A percentile compares a stretch with the other conserved stretches of the same genome.
Evolutionary conservation across 2,329 filamentous ascomycete genomes (phyloP).

Genomic region (Exserohilum rostratum): DNA sequence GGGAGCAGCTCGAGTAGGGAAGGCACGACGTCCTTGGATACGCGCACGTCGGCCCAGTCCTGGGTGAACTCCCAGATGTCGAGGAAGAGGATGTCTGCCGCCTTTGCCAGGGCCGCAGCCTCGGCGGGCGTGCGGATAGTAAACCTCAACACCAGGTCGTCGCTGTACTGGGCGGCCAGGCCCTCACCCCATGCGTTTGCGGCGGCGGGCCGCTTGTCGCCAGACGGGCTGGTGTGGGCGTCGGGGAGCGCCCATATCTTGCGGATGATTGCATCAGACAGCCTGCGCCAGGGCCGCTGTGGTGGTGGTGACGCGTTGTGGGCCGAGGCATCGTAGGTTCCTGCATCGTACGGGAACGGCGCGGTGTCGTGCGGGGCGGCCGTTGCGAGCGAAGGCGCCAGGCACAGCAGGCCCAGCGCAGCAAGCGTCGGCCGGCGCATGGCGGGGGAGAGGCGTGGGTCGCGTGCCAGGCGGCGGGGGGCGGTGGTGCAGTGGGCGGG

Average conservation of each 20-base stretch:
- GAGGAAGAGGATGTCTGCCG: slow-evolving; percentile 75
- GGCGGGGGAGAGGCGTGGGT: slow-evolving; percentile 7
- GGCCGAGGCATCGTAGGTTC: slow-evolving; percentile 12
- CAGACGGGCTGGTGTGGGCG: slow-evolving; percentile 19
- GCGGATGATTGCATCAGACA: slow-evolving; percentile 46
- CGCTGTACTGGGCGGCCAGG: slow-evolving; percentile 65
- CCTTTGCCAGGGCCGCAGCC: slow-evolving; percentile 72
- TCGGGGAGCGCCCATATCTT: slow-evolving; percentile 39
- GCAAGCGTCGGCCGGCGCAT: slow-evolving; percentile 40
- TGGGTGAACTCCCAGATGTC: slow-evolving; percentile 89
- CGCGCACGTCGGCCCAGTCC: slow-evolving; percentile 82
- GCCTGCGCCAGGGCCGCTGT: slow-evolving; percentile 36
- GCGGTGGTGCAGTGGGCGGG: not conserved
- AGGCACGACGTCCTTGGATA: slow-evolving; percentile 78
- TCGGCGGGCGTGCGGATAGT: slow-evolving; percentile 73
- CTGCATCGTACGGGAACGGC: slow-evolving; percentile 19
- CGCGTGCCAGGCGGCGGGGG: not conserved
- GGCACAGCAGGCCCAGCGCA: slow-evolving; percentile 39
- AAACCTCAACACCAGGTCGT: slow-evolving; percentile 89
- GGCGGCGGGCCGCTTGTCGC: not conserved
- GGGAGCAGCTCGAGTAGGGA: slow-evolving; percentile 81
- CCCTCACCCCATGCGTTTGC: slow-evolving; percentile 20
- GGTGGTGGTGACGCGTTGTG: slow-evolving; percentile 31
- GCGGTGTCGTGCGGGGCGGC: slow-evolving; percentile 42
- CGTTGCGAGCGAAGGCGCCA: slow-evolving; percentile 31